Evolutionary conservation across 225 moss, liverwort and hornwort genomes (phyloP), one percentile per base, ranked within the genome.

Genomic region (Ulota crispa): DNA sequence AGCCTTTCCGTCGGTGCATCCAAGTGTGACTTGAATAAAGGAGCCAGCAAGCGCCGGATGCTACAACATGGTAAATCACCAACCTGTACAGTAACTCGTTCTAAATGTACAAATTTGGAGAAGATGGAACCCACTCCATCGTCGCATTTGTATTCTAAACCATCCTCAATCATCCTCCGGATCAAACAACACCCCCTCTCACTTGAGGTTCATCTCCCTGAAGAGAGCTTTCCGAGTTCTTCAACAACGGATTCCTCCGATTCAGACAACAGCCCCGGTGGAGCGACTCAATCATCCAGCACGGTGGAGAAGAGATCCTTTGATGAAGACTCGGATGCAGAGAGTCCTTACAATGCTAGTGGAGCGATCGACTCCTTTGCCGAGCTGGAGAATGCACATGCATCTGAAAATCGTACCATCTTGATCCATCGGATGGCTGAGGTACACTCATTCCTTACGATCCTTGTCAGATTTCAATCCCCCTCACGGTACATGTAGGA

Each of bases 351-450:
- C 80, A 89, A 89, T 76, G 82, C 72, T 21, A 56, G 57, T 43
- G 86, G 70, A 31, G 70, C 27, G 16, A 71, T 78, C 14, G 82
- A 88, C 65, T 85, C 89, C 62, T 79, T 89, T 57, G 86, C 89
- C 53, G 84, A 92, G 86, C 86, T 89, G 53, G 92, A 93, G 83
- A 86, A 75, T 59, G 84, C 85, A 45, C 90, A 90, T 76, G 88
- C 85, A 32, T 86, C 88, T 67, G 89, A 90, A 73, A 94, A 92
- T 83, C 86, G 93, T 75, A 83, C 86, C 69, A 94, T 89, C 21
- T 86, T 94, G 86, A 83, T 94, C 69, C 86, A 94, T 71, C 93
- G 80, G 62, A 92, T 94, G 93, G 93, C 93, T 71, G 86, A 92
- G 86, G 93, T 93, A 83, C 65, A 47, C 10, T 34, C 15, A 18